Evolutionary conservation across 1,139 yeast genomes (phyloP), one percentile per base, ranked within the genome.

Genomic region (Suhomyces taliae): DNA sequence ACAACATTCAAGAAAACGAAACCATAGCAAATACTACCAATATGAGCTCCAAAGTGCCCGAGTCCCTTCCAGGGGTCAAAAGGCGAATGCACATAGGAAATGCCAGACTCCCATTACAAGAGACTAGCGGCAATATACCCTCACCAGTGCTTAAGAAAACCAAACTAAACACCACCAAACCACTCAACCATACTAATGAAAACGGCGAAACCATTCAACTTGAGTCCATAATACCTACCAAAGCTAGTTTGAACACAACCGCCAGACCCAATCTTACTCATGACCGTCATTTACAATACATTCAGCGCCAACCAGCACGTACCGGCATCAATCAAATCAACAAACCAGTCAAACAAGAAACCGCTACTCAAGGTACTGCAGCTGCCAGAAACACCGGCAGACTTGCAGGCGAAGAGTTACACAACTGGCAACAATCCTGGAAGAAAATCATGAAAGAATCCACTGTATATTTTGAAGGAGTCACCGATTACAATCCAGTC

Each of bases 381-480:
- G 32, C 32, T 9, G 19, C 43, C 29, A 43, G 36, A n/a, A 39
- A 35, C 37, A 51, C 57, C 4, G 63, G 63, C 8, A 55, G 78
- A 15, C 60, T 74, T 26, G 74, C 69, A 1, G 81, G 79, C 2
- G 79, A 72, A 38, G 89, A 85, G 52, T 64, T 85, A 45, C 67
- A 71, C 44, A 79, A 76, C 54, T 91, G 98, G 98, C 91, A 88
- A 60, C 75, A 75, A 43, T 83, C 85, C 47, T 91, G 97, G 97
- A 75, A 83, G 46, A 76, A 77, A 50, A 87, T 89, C 54, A 84
- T 91, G 87, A 78, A 78, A 40, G 82, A 78, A 47, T 81, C 91
- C 31, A 80, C 81, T 29, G 87, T 90, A 19, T 93, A 88, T 64
- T 90, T 91, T 62, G 97, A 82, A 49, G 95, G 90, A 39, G 59